Conservation (phyloP, 805 yeast species). For the Wickerhamiella musiphila region DNA sequence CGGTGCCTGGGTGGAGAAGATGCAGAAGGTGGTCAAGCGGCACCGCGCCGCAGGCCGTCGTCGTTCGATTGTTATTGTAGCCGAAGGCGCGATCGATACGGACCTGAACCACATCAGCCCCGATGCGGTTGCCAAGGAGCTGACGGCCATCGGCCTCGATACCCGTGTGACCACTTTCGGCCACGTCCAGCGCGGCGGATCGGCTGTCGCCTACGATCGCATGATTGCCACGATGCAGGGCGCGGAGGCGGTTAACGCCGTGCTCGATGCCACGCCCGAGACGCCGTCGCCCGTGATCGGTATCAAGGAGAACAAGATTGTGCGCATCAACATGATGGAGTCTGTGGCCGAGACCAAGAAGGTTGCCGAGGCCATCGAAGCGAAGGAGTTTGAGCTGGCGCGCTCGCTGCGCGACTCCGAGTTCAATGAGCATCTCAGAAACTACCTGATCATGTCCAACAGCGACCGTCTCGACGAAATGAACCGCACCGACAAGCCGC, state of each 20-base stretch:
- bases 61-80: constrained; percentile 89
- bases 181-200: constrained; percentile 97
- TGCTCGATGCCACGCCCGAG: constrained; percentile 69
- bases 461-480: constrained; percentile 45
- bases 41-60: constrained; percentile 82
- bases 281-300: constrained; percentile 94
- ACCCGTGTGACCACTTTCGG: constrained; percentile 92
- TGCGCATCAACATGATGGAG: constrained; percentile 70
- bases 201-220: constrained; percentile 92
- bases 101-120: constrained; percentile 69
- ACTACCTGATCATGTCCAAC: constrained; percentile 53
- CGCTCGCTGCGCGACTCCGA: constrained; percentile 76
- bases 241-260: constrained; percentile 92
- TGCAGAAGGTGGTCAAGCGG: constrained; percentile 54
- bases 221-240: constrained; percentile 88
- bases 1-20: constrained; percentile 61
- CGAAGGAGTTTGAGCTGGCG: constrained; percentile 69
- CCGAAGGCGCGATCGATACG: constrained; percentile 89
- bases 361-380: constrained; percentile 78
- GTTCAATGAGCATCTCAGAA: constrained; percentile 61
- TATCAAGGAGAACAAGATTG: constrained; percentile 69
- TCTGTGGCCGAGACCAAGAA: constrained; percentile 73
- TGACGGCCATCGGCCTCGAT: constrained; percentile 75
- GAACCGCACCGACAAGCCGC: constrained; percentile 38
- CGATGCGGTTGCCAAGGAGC: constrained; percentile 61